These are phyloP conservation scores for Basidiobolus meristosporus DNA, from an alignment of 371 early-diverging fungal species.

Conservation along the genomic window DNA sequence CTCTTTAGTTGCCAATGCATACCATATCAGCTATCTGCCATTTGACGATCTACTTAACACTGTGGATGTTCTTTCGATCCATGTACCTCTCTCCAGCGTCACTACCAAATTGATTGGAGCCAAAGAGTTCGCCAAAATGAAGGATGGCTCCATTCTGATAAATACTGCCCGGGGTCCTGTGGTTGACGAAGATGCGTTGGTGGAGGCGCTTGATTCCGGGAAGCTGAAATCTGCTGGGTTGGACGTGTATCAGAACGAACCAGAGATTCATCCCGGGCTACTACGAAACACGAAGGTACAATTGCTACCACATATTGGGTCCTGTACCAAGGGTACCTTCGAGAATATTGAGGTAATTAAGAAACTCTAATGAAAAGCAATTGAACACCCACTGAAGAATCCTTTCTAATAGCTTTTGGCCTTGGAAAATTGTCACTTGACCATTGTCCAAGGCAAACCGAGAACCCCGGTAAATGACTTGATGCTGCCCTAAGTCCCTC, in stretches of 20 bases:
- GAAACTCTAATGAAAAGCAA: no score
- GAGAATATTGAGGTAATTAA: conserved; percentile 7
- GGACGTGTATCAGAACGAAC: conserved; percentile 30
- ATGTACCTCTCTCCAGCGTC: conserved; percentile 23
- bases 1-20: no score
- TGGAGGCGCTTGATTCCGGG: conserved; percentile 25
- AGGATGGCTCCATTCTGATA: conserved; percentile 23
- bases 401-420: no score
- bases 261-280: conserved; percentile 9
- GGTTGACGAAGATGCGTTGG: conserved; percentile 24
- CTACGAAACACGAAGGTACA: conserved; percentile 11
- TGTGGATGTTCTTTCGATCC: conserved; percentile 32
- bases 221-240: conserved; percentile 28
- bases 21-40: not conserved
- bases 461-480: no score
- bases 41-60: conserved; percentile 14
- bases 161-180: conserved; percentile 42
- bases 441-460: no score
- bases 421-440: no score
- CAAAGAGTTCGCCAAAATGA: conserved; percentile 23
- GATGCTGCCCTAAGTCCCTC: no score
- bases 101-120: conserved; percentile 23
- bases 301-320: conserved; percentile 11
- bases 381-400: no score
- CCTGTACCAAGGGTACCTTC: conserved; percentile 10